Evolutionary conservation across 441 rosid species (phyloP), one percentile per base, ranked within the genome.

Genomic region (Macaranga tanarius): DNA sequence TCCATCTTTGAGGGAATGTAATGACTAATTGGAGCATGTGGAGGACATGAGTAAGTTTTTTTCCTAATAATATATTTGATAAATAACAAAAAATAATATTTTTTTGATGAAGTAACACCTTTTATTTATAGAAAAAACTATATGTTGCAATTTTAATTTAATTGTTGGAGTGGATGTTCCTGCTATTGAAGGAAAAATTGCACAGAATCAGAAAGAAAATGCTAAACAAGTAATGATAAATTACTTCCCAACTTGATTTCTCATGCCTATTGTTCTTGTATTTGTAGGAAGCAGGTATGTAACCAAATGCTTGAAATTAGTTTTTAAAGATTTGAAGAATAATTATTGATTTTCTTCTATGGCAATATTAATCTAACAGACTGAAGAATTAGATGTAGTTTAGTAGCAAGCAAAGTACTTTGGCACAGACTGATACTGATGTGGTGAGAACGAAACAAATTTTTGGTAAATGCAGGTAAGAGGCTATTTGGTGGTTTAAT

Each of bases 11-110:
- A 82, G 42, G 66, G 97, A 91, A 74, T 95, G 91, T 81, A 93
- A 93, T 80, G 96, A 95, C 84, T 93, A 89, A 82, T 84, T 92
- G 86, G 99, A 95, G 81, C 93, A 91, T 80, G 97, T 93, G 58
- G 99, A 95, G 86, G 91, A 91, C 70, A 93, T 95, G 95, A 80
- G 99, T 93, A 77, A 67, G 95, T 31, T 79, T 50, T 47, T 28
- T 2, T 20, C 3, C 19, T 3, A 1, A 5, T 31, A 31, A 31
- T 31, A 2, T 31, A 4, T 31, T 31, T 31, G 38, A 31, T 2
- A 31, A 31, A 31, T 31, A 5, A n/a, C n/a, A 5, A 31, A 3
- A 31, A 31, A 31, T 7, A 42, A 10, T 42, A 2, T 0, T 8
- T 9, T 5, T 2, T 16, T 28, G 2, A 2, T 2, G n/a, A n/a